phyloP scores from a whole-genome alignment of 768 basidiomycete species.

The Tylopilus felleus region DNA sequence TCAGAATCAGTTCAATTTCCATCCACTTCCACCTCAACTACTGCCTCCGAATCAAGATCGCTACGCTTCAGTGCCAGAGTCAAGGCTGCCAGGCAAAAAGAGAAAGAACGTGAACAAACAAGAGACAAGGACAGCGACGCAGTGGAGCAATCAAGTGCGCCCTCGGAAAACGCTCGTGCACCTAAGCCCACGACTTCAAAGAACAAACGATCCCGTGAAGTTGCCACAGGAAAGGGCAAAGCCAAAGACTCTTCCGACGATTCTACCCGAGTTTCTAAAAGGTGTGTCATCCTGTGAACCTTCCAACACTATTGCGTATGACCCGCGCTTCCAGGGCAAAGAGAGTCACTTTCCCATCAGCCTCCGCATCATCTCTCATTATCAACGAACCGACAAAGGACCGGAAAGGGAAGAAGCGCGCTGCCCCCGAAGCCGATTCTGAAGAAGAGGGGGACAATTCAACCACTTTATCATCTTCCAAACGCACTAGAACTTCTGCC shows the following conservation, averaged over 20 bases:
- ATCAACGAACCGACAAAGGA: slow-evolving; percentile 79
- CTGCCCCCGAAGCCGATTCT: slow-evolving; percentile 63
- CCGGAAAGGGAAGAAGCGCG: slow-evolving; percentile 91
- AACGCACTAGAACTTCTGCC: slow-evolving; percentile 58
- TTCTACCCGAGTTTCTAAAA: slow-evolving; percentile 51
- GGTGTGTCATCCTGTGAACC: slow-evolving; percentile 46
- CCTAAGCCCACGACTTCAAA: slow-evolving; percentile 39
- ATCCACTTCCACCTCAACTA: slow-evolving; percentile 33
- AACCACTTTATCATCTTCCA: slow-evolving; percentile 46
- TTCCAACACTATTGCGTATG: slow-evolving; percentile 22
- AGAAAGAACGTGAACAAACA: slow-evolving; percentile 50
- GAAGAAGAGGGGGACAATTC: slow-evolving; percentile 61
- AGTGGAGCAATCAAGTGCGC: slow-evolving; percentile 38
- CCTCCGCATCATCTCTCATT: slow-evolving; percentile 43
- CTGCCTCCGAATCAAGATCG: slow-evolving; percentile 51
- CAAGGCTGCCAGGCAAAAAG: slow-evolving; percentile 71
- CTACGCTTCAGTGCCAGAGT: slow-evolving; percentile 75
- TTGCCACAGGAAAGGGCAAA: slow-evolving; percentile 55
- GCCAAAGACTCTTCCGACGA: slow-evolving; percentile 58
- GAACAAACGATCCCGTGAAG: slow-evolving; percentile 52
- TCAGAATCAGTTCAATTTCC: slow-evolving; percentile 34
- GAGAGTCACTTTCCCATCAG: slow-evolving; percentile 47
- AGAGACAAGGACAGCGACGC: slow-evolving; percentile 54
- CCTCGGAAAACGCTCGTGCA: slow-evolving; percentile 44
- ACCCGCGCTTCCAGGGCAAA: slow-evolving; percentile 49